phyloP scores from a whole-genome alignment of 2,329 filamentous ascomycete species.

The Aspergillus sergii region DNA sequence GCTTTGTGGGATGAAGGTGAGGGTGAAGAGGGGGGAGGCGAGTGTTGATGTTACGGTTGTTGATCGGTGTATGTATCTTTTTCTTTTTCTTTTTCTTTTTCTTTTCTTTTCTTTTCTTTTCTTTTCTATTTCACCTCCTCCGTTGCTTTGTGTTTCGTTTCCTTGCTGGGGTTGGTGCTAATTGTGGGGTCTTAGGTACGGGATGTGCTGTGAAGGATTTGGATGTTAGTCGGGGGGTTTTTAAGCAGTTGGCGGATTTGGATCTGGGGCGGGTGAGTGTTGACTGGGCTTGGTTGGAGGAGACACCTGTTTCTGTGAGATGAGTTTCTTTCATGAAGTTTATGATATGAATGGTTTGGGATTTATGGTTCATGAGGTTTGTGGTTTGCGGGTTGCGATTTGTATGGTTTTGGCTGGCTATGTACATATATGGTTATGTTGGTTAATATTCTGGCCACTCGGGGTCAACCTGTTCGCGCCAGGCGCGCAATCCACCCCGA shows the following conservation, averaged over 20 bases:
- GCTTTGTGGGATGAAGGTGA: constrained; percentile 68
- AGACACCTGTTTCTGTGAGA: constrained; percentile 30
- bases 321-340: constrained; percentile 2
- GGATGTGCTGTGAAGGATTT: constrained; percentile 53
- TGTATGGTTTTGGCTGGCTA: neutral
- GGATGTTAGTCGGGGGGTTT: constrained; percentile 53
- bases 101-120: neutral
- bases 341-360: neutral
- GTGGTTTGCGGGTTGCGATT: neutral
- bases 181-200: constrained; percentile 35
- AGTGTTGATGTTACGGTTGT: constrained; percentile 67
- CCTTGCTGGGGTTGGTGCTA: constrained; percentile 7
- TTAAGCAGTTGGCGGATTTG: constrained; percentile 47
- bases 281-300: constrained; percentile 55
- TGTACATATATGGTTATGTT: neutral
- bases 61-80: constrained; percentile 59
- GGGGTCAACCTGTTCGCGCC: constrained; percentile 45
- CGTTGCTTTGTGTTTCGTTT: neutral
- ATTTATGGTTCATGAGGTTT: neutral
- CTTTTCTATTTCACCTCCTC: neutral
- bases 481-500: constrained; percentile 46
- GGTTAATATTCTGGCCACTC: constrained; percentile 44
- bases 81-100: neutral
- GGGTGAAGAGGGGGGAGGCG: constrained; percentile 58
- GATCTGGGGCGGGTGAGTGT: constrained; percentile 52